These are phyloP conservation scores for Cercospora brassicicola DNA, from an alignment of 2,329 filamentous ascomycete genomes.

Conservation along the genomic window DNA sequence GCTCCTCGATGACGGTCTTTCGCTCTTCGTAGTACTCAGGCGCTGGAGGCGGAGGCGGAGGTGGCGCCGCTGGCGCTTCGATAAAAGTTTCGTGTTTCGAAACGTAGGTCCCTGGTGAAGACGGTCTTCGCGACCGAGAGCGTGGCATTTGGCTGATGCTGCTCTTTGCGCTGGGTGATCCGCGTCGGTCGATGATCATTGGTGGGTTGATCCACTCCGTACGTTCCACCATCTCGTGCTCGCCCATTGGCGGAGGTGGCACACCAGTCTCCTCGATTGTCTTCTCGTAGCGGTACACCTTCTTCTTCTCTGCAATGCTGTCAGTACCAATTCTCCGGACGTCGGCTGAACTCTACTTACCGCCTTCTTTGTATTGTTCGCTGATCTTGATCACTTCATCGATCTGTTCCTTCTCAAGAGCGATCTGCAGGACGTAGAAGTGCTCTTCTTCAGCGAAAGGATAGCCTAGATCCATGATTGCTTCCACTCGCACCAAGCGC, in stretches of 20 bases:
- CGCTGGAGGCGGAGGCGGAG: slow-evolving; percentile 24
- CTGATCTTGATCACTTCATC: slow-evolving; percentile 83
- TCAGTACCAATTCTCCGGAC: slow-evolving; percentile 20
- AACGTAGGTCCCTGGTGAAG: slow-evolving; percentile 30
- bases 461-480: slow-evolving; percentile 80
- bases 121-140: slow-evolving; percentile 28
- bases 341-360: slow-evolving; percentile 36
- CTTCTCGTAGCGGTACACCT: slow-evolving; percentile 40
- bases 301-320: slow-evolving; percentile 37
- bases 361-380: slow-evolving; percentile 64
- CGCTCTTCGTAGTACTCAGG: slow-evolving; percentile 36
- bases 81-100: slow-evolving; percentile 36
- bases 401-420: slow-evolving; percentile 85
- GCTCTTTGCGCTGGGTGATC: slow-evolving; percentile 32
- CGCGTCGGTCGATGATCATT: slow-evolving; percentile 34
- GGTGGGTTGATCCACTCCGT: slow-evolving; percentile 45
- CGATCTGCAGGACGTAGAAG: slow-evolving; percentile 77
- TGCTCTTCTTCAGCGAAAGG: slow-evolving; percentile 85
- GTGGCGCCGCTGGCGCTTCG: slow-evolving; percentile 27
- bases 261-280: slow-evolving; percentile 24
- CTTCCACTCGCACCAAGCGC: slow-evolving; percentile 74
- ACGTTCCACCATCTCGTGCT: slow-evolving; percentile 38
- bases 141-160: slow-evolving; percentile 33
- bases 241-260: slow-evolving; percentile 31
- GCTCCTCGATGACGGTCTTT: slow-evolving; percentile 36